Conservation (phyloP, 225 moss, liverwort and hornwort species). For the Rhytidiadelphus loreus region DNA sequence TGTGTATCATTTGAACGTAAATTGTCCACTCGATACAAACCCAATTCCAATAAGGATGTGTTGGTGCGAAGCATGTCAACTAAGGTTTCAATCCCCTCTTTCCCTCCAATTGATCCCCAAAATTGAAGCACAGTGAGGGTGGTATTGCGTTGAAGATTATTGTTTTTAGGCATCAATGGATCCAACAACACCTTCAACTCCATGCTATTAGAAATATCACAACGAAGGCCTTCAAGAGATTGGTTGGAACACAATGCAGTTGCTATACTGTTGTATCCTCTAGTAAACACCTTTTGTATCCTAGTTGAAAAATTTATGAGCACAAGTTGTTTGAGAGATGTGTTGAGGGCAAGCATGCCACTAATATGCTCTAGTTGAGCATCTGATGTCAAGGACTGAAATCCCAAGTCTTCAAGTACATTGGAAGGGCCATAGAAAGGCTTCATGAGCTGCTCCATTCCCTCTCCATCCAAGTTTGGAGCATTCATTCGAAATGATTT, state of each 20-base stretch:
- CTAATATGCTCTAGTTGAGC: not conserved
- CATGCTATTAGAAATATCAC: not conserved
- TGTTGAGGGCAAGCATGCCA: not conserved
- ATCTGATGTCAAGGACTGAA: not conserved
- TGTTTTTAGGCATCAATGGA: not conserved
- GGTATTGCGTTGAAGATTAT: not conserved
- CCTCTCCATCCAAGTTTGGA: too few species aligned
- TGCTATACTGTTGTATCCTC: not conserved
- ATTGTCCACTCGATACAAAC: too few species aligned
- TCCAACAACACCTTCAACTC: not conserved
- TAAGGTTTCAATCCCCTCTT: not conserved
- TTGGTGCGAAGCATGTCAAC: not conserved
- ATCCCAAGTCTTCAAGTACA: accelerated
- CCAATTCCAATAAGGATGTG: not conserved
- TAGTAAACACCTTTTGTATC: accelerated
- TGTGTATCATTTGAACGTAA: not conserved
- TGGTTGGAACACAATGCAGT: not conserved
- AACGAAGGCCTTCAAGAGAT: accelerated
- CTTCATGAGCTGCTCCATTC: not conserved
- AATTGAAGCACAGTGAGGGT: accelerated
- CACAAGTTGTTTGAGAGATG: not conserved
- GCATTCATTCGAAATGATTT: accelerated
- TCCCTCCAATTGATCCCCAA: accelerated
- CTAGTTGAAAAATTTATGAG: accelerated
- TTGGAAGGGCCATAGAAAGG: not conserved